These are phyloP conservation scores for Theobroma cacao DNA, from an alignment of 345 rosid species.

Conservation along the genomic window DNA sequence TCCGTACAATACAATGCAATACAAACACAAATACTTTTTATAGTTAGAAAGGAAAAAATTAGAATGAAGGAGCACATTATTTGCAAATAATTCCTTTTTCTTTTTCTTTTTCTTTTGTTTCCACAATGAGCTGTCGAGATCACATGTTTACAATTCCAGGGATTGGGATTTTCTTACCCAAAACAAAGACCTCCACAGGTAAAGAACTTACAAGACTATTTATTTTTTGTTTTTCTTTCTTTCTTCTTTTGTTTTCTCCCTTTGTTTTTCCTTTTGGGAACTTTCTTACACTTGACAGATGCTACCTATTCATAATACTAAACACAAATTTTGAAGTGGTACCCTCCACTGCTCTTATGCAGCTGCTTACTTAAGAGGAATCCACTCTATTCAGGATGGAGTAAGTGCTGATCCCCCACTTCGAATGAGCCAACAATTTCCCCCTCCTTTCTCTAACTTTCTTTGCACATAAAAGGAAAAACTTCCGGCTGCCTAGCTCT, in stretches of 20 bases:
- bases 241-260: neutral
- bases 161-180: slow-evolving; percentile 32
- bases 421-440: slow-evolving; percentile 84
- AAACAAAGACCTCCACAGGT: slow-evolving; percentile 33
- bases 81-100: neutral
- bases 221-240: neutral
- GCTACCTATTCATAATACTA: slow-evolving; percentile 26
- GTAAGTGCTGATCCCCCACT: slow-evolving; percentile 76
- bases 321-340: slow-evolving; percentile 26
- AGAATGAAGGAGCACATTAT: neutral
- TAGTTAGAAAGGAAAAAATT: neutral
- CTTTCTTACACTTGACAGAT: slow-evolving; percentile 26
- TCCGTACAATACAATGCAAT: too few relatives aligned
- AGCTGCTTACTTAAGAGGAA: slow-evolving; percentile 36
- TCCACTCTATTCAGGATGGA: slow-evolving; percentile 28
- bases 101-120: slow-evolving; percentile 11
- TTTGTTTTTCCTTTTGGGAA: neutral
- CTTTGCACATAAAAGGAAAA: slow-evolving; percentile 31
- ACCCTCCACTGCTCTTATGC: slow-evolving; percentile 49
- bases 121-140: slow-evolving; percentile 31
- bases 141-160: slow-evolving; percentile 45
- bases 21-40: too few relatives aligned
- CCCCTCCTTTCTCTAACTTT: slow-evolving; percentile 26
- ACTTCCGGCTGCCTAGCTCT: slow-evolving; percentile 50
- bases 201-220: neutral